A percentile compares a stretch with the other conserved stretches of the same genome.
Evolutionary conservation across 2,329 filamentous ascomycete genomes (phyloP).

Genomic region (Leptographium radiaticola): DNA sequence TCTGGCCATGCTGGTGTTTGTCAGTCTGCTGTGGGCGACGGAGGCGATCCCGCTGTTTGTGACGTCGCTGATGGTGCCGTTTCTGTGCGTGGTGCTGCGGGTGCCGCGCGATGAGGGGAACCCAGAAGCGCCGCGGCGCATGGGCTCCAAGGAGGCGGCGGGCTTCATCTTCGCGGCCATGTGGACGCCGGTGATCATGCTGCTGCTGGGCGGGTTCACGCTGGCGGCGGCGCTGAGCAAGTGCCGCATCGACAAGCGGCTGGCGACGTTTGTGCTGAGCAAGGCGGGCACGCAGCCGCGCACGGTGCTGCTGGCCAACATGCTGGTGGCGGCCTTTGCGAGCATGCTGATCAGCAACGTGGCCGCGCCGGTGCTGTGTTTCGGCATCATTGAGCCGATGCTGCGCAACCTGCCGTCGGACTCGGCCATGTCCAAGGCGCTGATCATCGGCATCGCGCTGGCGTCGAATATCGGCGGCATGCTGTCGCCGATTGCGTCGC

Average conservation of each 20-base stretch:
- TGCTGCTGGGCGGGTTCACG: constrained; percentile 89
- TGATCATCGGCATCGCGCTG: constrained; percentile 89
- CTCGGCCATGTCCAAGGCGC: constrained; percentile 85
- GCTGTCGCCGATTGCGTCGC: constrained; percentile 91
- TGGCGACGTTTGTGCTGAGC: constrained; percentile 90
- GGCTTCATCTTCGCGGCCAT: constrained; percentile 82
- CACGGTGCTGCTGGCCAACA: constrained; percentile 88
- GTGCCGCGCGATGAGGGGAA: constrained; percentile 71
- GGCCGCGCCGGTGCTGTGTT: constrained; percentile 90
- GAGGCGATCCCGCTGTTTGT: constrained; percentile 97
- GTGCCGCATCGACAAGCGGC: constrained; percentile 93
- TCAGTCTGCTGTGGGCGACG: constrained; percentile 90
- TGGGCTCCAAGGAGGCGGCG: constrained; percentile 71
- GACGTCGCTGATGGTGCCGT: constrained; percentile 85
- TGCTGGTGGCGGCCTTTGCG: constrained; percentile 95
- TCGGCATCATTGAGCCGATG: constrained; percentile 96
- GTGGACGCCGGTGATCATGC: constrained; percentile 99
- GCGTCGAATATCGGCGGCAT: constrained; percentile 94
- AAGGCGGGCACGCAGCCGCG: constrained; percentile 86
- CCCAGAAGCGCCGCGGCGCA: constrained; percentile 28
- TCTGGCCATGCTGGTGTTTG: constrained; percentile 82
- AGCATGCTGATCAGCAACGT: constrained; percentile 99
- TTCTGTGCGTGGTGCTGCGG: constrained; percentile 74
- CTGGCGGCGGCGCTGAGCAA: constrained; percentile 91
- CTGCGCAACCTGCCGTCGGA: constrained; percentile 83